Evolutionary conservation across 257 asterid species (phyloP).

Genomic region (Penstemon davidsonii): DNA sequence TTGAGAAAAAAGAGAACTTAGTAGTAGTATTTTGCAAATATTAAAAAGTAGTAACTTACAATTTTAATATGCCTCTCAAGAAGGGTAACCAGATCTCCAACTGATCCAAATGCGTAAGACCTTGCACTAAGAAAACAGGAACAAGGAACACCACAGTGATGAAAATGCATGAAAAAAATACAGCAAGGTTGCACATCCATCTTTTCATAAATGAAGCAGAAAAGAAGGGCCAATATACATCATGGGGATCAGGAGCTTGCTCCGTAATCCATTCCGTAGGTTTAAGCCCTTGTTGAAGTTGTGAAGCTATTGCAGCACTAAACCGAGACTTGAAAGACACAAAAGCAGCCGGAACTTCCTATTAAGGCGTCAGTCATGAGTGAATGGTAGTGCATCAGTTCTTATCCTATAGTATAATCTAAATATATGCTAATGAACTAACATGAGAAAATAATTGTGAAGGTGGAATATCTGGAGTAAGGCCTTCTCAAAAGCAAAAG

Average conservation of each 20-base stretch:
- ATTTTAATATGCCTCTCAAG: slow-evolving; percentile 56
- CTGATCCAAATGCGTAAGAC: slow-evolving; percentile 90
- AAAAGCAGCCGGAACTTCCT: slow-evolving; percentile 97
- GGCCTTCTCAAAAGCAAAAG: not conserved
- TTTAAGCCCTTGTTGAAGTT: slow-evolving; percentile 71
- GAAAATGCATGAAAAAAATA: slow-evolving; percentile 49
- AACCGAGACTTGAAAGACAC: slow-evolving; percentile 90
- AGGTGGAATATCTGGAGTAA: not conserved
- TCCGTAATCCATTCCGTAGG: slow-evolving; percentile 95
- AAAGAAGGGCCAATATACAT: slow-evolving; percentile 96
- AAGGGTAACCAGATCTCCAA: slow-evolving; percentile 82
- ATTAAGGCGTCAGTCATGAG: slow-evolving; percentile 1
- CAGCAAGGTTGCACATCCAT: slow-evolving; percentile 74
- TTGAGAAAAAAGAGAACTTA: slow-evolving; percentile 2
- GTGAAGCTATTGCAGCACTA: slow-evolving; percentile 68
- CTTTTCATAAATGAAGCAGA: slow-evolving; percentile 71
- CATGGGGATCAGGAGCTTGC: slow-evolving; percentile 91
- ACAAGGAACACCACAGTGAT: slow-evolving; percentile 68
- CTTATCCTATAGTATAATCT: slow-evolving; percentile 5
- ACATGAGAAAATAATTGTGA: slow-evolving; percentile 9
- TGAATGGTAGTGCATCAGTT: slow-evolving; percentile 25
- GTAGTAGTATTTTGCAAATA: slow-evolving; percentile 7
- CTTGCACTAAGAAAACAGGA: slow-evolving; percentile 91
- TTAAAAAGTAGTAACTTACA: slow-evolving; percentile 49
- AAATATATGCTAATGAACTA: slow-evolving; percentile 14